phyloP scores from a whole-genome alignment of 2,329 filamentous ascomycete genomes.

The Trichophyton benhamiae region DNA sequence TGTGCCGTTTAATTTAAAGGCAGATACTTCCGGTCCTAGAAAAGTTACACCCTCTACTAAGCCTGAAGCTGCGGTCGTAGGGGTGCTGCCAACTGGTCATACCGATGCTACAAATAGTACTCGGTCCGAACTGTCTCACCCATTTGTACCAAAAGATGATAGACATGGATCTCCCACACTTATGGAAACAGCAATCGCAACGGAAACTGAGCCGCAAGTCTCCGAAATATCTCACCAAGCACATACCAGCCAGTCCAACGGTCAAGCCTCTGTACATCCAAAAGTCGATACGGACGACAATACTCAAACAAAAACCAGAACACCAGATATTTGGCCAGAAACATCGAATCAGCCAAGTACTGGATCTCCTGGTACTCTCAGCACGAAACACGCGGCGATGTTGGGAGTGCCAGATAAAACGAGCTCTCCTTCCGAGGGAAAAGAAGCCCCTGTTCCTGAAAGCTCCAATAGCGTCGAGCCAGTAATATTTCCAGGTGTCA shows the following conservation, averaged over 20 bases:
- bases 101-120: not conserved
- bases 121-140: not conserved
- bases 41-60: not conserved
- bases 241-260: not conserved
- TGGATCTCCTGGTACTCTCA: not conserved
- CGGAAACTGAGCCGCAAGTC: not conserved
- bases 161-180: not conserved
- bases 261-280: not conserved
- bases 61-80: not conserved
- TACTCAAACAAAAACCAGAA: not conserved
- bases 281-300: not conserved
- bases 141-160: not conserved
- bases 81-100: not conserved
- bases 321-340: not conserved
- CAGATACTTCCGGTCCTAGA: not conserved
- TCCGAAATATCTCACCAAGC: not conserved
- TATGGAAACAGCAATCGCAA: not conserved
- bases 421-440: not conserved
- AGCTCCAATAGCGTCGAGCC: constrained; percentile 4
- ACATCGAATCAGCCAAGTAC: not conserved
- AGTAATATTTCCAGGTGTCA: constrained; percentile 22
- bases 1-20: not conserved
- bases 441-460: not conserved
- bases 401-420: not conserved
- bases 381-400: not conserved